Conservation (phyloP, 2,329 filamentous ascomycete species). For the Colletotrichum incanum region DNA sequence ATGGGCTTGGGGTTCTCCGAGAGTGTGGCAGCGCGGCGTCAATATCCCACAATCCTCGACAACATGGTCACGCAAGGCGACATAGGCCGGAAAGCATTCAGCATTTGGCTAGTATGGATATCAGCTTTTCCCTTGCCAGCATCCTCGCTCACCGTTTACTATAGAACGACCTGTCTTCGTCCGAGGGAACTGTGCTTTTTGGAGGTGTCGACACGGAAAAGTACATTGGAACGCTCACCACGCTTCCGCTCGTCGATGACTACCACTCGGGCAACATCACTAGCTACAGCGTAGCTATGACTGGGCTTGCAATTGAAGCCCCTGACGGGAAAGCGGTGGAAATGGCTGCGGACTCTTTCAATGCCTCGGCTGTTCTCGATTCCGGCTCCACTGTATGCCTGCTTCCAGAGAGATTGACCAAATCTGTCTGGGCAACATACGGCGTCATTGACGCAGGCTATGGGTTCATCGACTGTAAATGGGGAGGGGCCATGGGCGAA, state of each 20-base stretch:
- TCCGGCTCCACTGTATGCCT: conserved; percentile 79
- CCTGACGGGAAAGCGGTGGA: conserved; percentile 47
- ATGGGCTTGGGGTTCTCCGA: conserved; percentile 72
- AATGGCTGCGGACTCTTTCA: conserved; percentile 54
- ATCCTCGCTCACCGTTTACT: conserved; percentile 50
- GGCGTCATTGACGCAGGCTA: conserved; percentile 67
- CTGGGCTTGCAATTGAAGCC: conserved; percentile 53
- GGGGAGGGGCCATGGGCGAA: conserved; percentile 53
- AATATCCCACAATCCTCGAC: conserved; percentile 74
- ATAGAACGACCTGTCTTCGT: conserved; percentile 62
- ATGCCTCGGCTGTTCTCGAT: conserved; percentile 76
- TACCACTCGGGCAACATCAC: conserved; percentile 56
- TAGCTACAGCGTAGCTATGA: conserved; percentile 59
- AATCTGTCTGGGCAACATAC: conserved; percentile 71
- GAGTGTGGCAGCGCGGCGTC: conserved; percentile 60
- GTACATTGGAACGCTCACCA: conserved; percentile 74
- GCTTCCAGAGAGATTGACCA: conserved; percentile 70
- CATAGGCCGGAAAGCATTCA: conserved; percentile 77
- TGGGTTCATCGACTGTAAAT: conserved; percentile 74
- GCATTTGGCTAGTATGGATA: conserved; percentile 70
- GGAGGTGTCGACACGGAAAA: conserved; percentile 80
- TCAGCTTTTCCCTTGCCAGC: neutral
- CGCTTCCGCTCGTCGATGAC: conserved; percentile 66
- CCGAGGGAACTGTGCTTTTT: conserved; percentile 79
- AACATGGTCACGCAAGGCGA: conserved; percentile 74